Percentiles rank a stretch among this genome's conserved stretches.
These are phyloP conservation scores for Dactylis glomerata DNA, from an alignment of 176 grass and related monocot genomes.

Conservation along the genomic window DNA sequence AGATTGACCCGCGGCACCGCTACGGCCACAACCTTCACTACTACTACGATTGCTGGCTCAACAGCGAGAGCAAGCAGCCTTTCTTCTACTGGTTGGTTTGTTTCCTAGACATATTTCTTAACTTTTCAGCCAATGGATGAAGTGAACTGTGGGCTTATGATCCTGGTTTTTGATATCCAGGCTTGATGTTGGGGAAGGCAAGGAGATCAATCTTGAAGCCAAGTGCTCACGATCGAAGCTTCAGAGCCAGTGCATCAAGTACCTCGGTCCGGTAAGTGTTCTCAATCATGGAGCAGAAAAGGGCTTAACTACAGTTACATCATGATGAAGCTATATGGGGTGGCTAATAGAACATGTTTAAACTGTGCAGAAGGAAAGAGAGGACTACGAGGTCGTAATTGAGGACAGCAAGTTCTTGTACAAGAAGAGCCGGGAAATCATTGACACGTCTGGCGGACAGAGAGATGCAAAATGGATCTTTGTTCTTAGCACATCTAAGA, in stretches of 20 bases:
- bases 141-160: neutral
- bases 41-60: slow-evolving; percentile 1
- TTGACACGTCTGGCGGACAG: slow-evolving; percentile 38
- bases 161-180: slow-evolving; percentile 16
- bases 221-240: slow-evolving; percentile 67
- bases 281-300: neutral
- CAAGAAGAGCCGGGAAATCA: slow-evolving; percentile 47
- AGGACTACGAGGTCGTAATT: slow-evolving; percentile 66
- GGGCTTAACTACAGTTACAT: neutral
- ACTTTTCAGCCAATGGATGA: neutral
- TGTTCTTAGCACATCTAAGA: slow-evolving; percentile 85
- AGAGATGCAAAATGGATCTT: slow-evolving; percentile 86
- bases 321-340: neutral
- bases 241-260: slow-evolving; percentile 84
- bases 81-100: slow-evolving; percentile 90
- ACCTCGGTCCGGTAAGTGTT: slow-evolving; percentile 81
- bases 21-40: slow-evolving; percentile 89
- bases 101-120: neutral
- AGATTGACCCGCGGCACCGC: slow-evolving; percentile 94
- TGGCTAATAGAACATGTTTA: slow-evolving; percentile 2
- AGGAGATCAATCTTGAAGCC: slow-evolving; percentile 66
- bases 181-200: slow-evolving; percentile 89
- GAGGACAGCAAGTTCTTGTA: slow-evolving; percentile 77
- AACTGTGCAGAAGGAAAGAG: slow-evolving; percentile 80
- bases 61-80: slow-evolving; percentile 80